Evolutionary conservation across 1,284 basidiomycete genomes (phyloP), one percentile per base, ranked within the genome.

Genomic region (Leccinum angustisporum): DNA sequence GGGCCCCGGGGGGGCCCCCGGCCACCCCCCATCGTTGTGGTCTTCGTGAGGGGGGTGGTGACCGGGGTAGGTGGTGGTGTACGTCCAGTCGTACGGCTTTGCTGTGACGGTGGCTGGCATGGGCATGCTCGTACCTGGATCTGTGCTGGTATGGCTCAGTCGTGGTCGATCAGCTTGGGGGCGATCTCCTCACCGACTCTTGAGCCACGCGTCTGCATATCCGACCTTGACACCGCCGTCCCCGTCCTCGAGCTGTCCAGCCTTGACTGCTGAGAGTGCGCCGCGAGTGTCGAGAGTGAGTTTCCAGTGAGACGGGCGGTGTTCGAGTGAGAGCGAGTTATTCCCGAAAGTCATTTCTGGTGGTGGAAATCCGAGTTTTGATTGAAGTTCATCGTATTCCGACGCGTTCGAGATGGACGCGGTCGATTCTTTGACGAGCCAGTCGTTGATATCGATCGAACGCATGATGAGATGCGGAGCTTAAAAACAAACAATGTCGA

Each of bases 291-390:
- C 82, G 71, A 97, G 96, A 1, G 77, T 70, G 64, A 94, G 87
- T 51, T 76, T 78, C 81, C 90, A 90, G 3, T 84, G 84, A 21
- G 85, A 86, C 1, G 82, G 75, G 8, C 71, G 76, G 67, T 92
- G 87, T 50, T 82, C 79, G 48, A 98, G 78, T 7, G 81, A 78
- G 1, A 99, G 81, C 18, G 77, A 77, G 76, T 98, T 99, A 74
- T 85, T 86, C 5, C 95, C 95, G 71, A 98, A 99, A 0, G 92
- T 95, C 94, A 99, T 99, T 74, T 99, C 97, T 2, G 97, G 97
- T 1, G 97, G 77, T 0, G 96, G 92, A 33, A 99, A 83, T 4
- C 87, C 85, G 5, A 92, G 78, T 0, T 76, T 68, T 4, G 81
- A 76, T 61, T 92, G 88, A 55, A 92, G 77, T 2, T 83, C 83